Evolutionary conservation across 148 eudicot species (phyloP).

Genomic region (Chenopodium formosanum): DNA sequence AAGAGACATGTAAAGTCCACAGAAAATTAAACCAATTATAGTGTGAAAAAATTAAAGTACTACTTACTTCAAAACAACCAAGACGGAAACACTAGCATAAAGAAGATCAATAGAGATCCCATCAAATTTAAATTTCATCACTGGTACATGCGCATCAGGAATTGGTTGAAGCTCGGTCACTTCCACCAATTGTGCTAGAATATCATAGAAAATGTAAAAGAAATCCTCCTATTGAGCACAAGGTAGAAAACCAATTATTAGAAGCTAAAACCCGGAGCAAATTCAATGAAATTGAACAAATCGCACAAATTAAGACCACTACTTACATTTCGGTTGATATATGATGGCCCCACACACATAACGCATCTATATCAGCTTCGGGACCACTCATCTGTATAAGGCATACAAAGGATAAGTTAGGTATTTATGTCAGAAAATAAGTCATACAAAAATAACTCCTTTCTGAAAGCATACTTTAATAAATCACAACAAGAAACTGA

Average conservation of each 20-base stretch:
- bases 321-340: slow-evolving; percentile 72
- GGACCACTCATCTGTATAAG: slow-evolving; percentile 71
- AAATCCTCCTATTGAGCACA: slow-evolving; percentile 54
- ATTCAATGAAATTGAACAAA: neutral
- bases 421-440: neutral
- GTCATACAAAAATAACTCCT: neutral
- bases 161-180: slow-evolving; percentile 83
- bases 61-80: too few species aligned
- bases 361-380: slow-evolving; percentile 81
- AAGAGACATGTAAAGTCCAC: too few species aligned
- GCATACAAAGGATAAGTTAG: neutral
- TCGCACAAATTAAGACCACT: neutral
- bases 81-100: too few species aligned
- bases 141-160: slow-evolving; percentile 6
- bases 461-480: too few species aligned
- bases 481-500: too few species aligned
- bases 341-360: slow-evolving; percentile 79
- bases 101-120: too few species aligned
- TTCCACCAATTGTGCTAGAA: slow-evolving; percentile 59
- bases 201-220: slow-evolving; percentile 50
- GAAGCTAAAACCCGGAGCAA: neutral
- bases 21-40: too few species aligned
- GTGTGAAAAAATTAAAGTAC: too few species aligned
- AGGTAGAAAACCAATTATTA: neutral
- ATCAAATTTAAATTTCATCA: too few species aligned